A percentile compares a stretch with the other conserved stretches of the same genome.
phyloP scores from a whole-genome alignment of 129 eudicot genomes.

The Escallonia herrerae region DNA sequence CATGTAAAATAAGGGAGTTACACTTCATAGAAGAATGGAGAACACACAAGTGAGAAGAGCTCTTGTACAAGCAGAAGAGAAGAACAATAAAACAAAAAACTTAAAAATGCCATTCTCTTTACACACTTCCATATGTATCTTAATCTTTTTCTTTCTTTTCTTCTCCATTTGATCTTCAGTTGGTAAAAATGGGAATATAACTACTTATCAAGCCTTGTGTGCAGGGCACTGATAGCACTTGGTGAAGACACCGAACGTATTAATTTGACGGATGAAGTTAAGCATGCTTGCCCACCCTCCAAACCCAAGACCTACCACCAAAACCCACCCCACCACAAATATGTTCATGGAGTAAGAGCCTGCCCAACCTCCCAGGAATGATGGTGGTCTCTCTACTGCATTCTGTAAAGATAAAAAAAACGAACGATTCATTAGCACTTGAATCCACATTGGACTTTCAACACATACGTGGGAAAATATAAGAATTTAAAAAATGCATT shows the following conservation, averaged over 20 bases:
- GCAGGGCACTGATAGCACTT: slow-evolving; percentile 79
- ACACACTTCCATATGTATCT: slow-evolving; percentile 23
- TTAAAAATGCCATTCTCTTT: slow-evolving; percentile 15
- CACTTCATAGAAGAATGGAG: background rate
- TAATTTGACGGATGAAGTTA: slow-evolving; percentile 57
- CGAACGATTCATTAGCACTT: background rate
- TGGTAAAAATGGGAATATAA: slow-evolving; percentile 2
- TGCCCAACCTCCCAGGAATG: slow-evolving; percentile 56
- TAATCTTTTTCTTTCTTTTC: background rate
- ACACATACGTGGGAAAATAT: background rate
- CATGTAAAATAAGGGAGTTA: slow-evolving; percentile 10
- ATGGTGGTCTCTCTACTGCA: slow-evolving; percentile 85
- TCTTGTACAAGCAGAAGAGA: background rate
- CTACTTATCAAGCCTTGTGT: slow-evolving; percentile 22
- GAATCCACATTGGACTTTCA: background rate
- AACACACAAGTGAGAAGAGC: slow-evolving; percentile 6
- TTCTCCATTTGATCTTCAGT: background rate
- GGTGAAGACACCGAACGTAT: slow-evolving; percentile 74
- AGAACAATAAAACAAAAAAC: slow-evolving; percentile 1
- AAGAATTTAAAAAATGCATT: background rate
- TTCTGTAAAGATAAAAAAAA: slow-evolving; percentile 36
- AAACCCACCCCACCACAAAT: slow-evolving; percentile 70
- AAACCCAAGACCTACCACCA: slow-evolving; percentile 69
- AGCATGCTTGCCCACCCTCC: slow-evolving; percentile 88
- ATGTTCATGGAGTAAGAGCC: slow-evolving; percentile 50